Conservation (phyloP, 2,329 filamentous ascomycete species). For the Chrysoporthe austroafricana region DNA sequence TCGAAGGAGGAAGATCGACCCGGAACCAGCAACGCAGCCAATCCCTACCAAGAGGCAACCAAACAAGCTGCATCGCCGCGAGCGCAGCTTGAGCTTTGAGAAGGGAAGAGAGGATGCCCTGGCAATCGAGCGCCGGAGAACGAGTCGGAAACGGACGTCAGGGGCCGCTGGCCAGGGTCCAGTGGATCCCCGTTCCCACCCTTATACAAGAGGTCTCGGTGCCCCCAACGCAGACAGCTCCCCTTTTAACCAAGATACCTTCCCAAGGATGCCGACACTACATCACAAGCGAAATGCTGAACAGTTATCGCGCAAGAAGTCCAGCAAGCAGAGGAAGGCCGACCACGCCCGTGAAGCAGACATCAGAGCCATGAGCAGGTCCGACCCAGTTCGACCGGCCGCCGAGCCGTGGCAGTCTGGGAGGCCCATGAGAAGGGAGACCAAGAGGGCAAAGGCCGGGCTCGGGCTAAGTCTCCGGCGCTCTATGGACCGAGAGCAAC, state of each 20-base stretch:
- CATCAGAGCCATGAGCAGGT: conserved; percentile 80
- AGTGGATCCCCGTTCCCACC: conserved; percentile 28
- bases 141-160: conserved; percentile 34
- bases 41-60: conserved; percentile 48
- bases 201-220: conserved; percentile 26
- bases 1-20: conserved; percentile 42
- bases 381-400: conserved; percentile 66
- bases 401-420: conserved; percentile 64
- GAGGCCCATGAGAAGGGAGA: conserved; percentile 64
- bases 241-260: conserved; percentile 32
- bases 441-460: conserved; percentile 65
- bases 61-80: conserved; percentile 53
- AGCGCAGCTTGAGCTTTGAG: conserved; percentile 65
- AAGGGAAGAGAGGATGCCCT: conserved; percentile 61
- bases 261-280: conserved; percentile 55
- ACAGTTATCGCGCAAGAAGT: conserved; percentile 67
- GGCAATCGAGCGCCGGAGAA: conserved; percentile 41
- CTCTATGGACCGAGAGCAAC: conserved; percentile 55
- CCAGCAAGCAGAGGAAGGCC: conserved; percentile 76
- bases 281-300: conserved; percentile 65
- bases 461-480: conserved; percentile 49
- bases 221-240: conserved; percentile 17
- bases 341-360: conserved; percentile 83
- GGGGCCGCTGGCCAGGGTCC: conserved; percentile 29
- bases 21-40: conserved; percentile 32